Base-by-base conservation (phyloP, 495 filamentous ascomycete species). In the Lophiotrema nucula region DNA sequence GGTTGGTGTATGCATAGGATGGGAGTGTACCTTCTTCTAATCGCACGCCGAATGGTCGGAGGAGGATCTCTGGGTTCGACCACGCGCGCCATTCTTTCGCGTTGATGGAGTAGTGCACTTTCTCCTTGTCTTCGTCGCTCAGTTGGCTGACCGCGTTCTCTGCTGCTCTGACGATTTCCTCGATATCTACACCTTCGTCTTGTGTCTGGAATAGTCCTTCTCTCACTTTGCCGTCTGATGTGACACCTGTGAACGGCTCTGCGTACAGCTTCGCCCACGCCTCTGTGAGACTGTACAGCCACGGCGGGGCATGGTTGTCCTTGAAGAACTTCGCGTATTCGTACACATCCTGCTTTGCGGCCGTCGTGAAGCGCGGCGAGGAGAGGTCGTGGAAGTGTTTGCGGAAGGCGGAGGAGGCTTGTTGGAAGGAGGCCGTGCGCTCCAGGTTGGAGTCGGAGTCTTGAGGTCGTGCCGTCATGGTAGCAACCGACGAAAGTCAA, bases 241-340 rank as follows among this genome's bases (percentile, higher is more conserved):
- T 88, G 19, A 90, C 75, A 3, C 86, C 87, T 72, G 82, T 83
- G 65, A 84, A 89, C 2, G 87, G 87, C 72, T 88, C 83, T 53
- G 83, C 70, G 53, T 82, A 74, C 37, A 88, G 69, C 58, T 85
- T 79, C 60, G 75, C 55, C 86, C 86, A 89, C 67, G 87, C 80
- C 67, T 79, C 74, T 50, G 84, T 88, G 41, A 88, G 70, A 0
- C 74, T 80, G 64, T 86, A 81, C 41, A 89, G 72, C 86, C 86
- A 89, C 3, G 84, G 85, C 19, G 86, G 86, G 18, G 74, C 69
- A 19, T 81, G 79, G 28, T 72, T 69, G 18, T 79, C 77, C 60
- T 81, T 80, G 68, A 88, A 85, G 18, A 71, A 79, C 23, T 77
- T 70, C 1, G 83, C 82, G 60, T 88, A 87, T 57, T 83, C 79